Evolutionary conservation across 2,329 filamentous ascomycete species (phyloP).

Genomic region (Xylariaceae sp.): DNA sequence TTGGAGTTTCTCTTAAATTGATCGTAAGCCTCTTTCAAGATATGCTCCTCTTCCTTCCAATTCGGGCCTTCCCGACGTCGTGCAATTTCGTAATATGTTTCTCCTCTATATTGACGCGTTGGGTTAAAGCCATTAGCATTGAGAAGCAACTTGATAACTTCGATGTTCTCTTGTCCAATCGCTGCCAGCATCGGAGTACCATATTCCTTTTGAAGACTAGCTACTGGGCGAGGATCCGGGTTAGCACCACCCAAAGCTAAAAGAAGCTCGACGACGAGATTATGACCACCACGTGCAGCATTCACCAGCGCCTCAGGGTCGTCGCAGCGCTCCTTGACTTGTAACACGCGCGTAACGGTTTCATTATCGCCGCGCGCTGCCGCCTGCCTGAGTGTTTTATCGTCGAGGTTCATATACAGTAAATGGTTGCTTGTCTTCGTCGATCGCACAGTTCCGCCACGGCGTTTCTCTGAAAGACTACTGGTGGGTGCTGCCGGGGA

Average conservation of each 20-base stretch:
- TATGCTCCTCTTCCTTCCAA: constrained; percentile 81
- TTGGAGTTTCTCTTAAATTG: constrained; percentile 52
- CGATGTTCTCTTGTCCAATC: constrained; percentile 81
- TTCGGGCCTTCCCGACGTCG: constrained; percentile 75
- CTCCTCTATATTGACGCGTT: constrained; percentile 66
- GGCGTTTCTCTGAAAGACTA: constrained; percentile 38
- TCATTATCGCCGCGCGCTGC: constrained; percentile 57
- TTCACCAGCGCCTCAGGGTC: constrained; percentile 87
- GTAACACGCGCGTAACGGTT: constrained; percentile 55
- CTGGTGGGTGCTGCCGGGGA: constrained; percentile 44
- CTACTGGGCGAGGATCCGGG: constrained; percentile 62
- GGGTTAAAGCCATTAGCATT: constrained; percentile 77
- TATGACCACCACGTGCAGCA: constrained; percentile 86
- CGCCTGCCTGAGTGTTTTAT: constrained; percentile 55
- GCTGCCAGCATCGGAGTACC: constrained; percentile 91
- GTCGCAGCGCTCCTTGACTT: constrained; percentile 55
- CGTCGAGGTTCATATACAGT: constrained; percentile 57
- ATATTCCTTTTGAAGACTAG: constrained; percentile 58
- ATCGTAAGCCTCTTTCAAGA: constrained; percentile 72
- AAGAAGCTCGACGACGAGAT: constrained; percentile 75
- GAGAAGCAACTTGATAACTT: constrained; percentile 74
- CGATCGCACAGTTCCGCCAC: constrained; percentile 51
- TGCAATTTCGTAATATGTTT: constrained; percentile 83
- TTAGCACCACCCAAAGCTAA: constrained; percentile 61
- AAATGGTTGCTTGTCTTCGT: constrained; percentile 61